Evolutionary conservation across 2,329 filamentous ascomycete genomes (phyloP), one percentile per base, ranked within the genome.

Genomic region (Sphaerulina vaccinii): DNA sequence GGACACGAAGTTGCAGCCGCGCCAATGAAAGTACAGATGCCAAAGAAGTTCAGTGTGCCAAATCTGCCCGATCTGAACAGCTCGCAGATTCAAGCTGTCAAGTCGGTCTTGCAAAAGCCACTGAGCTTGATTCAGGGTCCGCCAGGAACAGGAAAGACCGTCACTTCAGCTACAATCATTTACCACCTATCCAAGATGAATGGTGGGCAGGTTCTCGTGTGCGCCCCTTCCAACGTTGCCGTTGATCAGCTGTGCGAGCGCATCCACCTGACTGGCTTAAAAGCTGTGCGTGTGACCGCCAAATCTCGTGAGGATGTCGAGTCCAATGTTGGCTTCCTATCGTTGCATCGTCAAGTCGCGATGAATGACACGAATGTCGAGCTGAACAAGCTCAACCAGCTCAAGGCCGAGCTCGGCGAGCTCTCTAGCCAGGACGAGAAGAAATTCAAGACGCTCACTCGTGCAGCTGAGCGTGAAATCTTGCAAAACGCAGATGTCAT

Each of bases 291-390:
- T 66, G 84, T 99, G 53, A 99, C 93, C n/a, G 93, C 93, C 55
- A 99, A 99, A 73, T 99, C 93, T 44, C 87, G 93, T 55, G 93
- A 99, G 71, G 93, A 99, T 76, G 93, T 99, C 8, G 93, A 99
- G 70, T 96, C 92, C n/a, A 91, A 91, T 3, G 93, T 99, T 62
- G 90, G 89, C 63, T 97, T 96, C 73, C 78, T 99, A 35, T 93
- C 93, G 29, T 79, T 99, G 44, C 93, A 99, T 62, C 90, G 97
- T 73, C 93, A 99, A 73, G 93, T 99, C 36, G 90, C 90, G 68
- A 68, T 96, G 84, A 93, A 96, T 60, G 93, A 97, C 68, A 95
- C 88, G 71, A 97, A 97, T 66, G 85, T 89, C 41, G 93, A 99
- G 69, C 78, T 99, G 52, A 85, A 86, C 66, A 97, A 96, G 71